These are phyloP conservation scores for Ampelocalamus luodianensis DNA, from an alignment of 176 grass and related monocot species.

Conservation along the genomic window DNA sequence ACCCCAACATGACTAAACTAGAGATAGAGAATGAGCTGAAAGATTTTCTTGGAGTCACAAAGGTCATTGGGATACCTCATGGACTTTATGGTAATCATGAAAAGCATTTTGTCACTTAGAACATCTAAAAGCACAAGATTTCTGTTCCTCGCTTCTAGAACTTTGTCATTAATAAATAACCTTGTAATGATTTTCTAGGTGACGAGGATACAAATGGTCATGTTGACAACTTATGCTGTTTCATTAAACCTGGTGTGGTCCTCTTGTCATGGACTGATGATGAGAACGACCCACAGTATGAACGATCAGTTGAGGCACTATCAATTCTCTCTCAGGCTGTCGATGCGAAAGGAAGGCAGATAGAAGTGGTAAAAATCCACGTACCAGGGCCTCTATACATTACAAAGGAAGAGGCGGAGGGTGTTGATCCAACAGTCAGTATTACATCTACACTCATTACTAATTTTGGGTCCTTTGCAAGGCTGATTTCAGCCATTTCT, in stretches of 20 bases:
- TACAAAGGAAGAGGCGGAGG: slow-evolving; percentile 75
- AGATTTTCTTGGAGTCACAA: slow-evolving; percentile 75
- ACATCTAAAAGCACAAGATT: neutral
- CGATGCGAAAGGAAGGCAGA: slow-evolving; percentile 64
- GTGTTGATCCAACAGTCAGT: slow-evolving; percentile 55
- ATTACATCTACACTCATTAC: neutral
- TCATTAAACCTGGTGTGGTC: slow-evolving; percentile 75
- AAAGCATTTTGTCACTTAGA: neutral
- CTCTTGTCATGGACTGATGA: slow-evolving; percentile 85
- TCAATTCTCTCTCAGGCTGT: slow-evolving; percentile 49
- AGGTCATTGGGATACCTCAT: slow-evolving; percentile 89
- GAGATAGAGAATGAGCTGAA: slow-evolving; percentile 92
- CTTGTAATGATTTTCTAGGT: slow-evolving; percentile 47
- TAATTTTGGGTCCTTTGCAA: neutral
- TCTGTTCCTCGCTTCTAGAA: neutral
- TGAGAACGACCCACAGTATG: slow-evolving; percentile 69
- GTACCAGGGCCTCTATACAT: slow-evolving; percentile 84
- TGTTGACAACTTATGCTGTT: slow-evolving; percentile 87
- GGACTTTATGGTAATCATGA: slow-evolving; percentile 73
- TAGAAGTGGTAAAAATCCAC: slow-evolving; percentile 85
- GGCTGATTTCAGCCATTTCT: neutral
- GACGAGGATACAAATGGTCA: slow-evolving; percentile 95
- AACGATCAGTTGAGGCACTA: slow-evolving; percentile 82
- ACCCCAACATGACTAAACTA: slow-evolving; percentile 78
- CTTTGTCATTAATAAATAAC: neutral